Conservation (phyloP, 169 alveolate genomes). For the Babesia ovis region DNA sequence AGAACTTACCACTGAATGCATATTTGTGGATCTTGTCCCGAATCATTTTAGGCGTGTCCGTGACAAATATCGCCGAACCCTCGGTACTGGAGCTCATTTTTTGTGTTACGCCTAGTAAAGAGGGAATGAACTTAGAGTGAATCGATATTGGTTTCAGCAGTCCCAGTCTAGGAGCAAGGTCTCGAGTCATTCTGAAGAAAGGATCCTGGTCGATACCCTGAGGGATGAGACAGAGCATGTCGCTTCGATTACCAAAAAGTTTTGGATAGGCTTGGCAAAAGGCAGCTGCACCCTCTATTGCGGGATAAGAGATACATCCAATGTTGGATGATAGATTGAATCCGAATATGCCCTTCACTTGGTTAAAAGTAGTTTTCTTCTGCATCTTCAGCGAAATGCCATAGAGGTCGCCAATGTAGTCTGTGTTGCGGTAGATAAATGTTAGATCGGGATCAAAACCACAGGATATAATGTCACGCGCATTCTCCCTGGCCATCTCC, state of each 20-base stretch:
- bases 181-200: slow-evolving; percentile 98
- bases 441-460: slow-evolving; percentile 98
- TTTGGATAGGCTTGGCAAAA: slow-evolving; percentile 93
- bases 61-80: slow-evolving; percentile 90
- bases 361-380: slow-evolving; percentile 92
- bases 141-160: slow-evolving; percentile 91
- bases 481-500: slow-evolving; percentile 91
- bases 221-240: slow-evolving; percentile 92
- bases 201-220: slow-evolving; percentile 99
- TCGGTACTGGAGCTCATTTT: slow-evolving; percentile 78
- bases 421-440: slow-evolving; percentile 92
- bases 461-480: slow-evolving; percentile 98
- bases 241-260: slow-evolving; percentile 80
- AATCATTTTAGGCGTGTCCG: slow-evolving; percentile 92
- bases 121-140: slow-evolving; percentile 96
- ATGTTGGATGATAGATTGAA: slow-evolving; percentile 89
- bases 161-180: slow-evolving; percentile 94
- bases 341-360: slow-evolving; percentile 90
- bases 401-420: slow-evolving; percentile 86
- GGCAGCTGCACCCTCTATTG: slow-evolving; percentile 96
- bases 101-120: slow-evolving; percentile 85
- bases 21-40: slow-evolving; percentile 93
- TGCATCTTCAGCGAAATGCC: slow-evolving; percentile 92
- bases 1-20: slow-evolving; percentile 89
- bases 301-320: slow-evolving; percentile 96